phyloP scores from a whole-genome alignment of 2,329 filamentous ascomycete species.

The Geosmithia flava region DNA sequence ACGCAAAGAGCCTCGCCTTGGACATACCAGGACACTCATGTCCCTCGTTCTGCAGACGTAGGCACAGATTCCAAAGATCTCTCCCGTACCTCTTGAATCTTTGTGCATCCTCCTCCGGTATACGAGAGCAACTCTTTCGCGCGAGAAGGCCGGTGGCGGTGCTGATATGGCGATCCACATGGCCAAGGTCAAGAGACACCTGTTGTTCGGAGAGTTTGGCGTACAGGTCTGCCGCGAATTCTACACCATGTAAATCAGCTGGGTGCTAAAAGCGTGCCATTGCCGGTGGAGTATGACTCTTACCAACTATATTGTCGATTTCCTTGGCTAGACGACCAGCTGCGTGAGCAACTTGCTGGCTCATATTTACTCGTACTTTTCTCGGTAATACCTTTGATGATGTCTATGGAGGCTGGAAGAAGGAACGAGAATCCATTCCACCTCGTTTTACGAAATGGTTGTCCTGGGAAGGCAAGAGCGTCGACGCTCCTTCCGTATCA shows the following conservation, averaged over 20 bases:
- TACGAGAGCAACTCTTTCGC: neutral
- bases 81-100: constrained; percentile 46
- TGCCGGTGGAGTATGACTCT: neutral
- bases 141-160: constrained; percentile 7
- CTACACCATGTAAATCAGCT: constrained; percentile 6
- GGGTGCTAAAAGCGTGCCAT: neutral
- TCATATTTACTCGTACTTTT: neutral
- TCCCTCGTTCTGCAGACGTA: constrained; percentile 28
- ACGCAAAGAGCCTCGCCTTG: constrained; percentile 43
- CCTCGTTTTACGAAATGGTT: neutral
- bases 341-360: neutral
- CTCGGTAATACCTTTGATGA: neutral
- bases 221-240: constrained; percentile 14
- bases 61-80: constrained; percentile 55
- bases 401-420: neutral
- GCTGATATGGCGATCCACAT: constrained; percentile 14
- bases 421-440: neutral
- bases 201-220: constrained; percentile 16
- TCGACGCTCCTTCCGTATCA: neutral
- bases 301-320: neutral
- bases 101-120: constrained; percentile 4
- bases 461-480: neutral
- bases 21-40: constrained; percentile 14
- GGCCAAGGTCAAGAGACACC: constrained; percentile 14
- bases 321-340: neutral